Evolutionary conservation across 177 flowering plant genomes (phyloP).

Genomic region (Telopea speciosissima): DNA sequence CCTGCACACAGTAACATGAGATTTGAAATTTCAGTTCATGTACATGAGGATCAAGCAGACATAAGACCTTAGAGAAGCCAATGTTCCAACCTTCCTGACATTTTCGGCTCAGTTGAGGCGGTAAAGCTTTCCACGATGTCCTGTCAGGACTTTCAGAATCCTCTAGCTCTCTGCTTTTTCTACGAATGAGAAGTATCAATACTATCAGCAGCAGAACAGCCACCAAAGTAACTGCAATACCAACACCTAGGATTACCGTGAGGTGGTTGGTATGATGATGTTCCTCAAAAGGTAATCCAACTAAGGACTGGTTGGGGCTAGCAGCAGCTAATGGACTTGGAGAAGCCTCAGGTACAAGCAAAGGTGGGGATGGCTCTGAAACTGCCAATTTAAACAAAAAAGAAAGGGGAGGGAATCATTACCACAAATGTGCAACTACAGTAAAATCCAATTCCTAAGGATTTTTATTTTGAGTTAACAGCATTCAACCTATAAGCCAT

Average conservation of each 20-base stretch:
- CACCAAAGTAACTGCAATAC: conserved; percentile 57
- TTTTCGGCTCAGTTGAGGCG: conserved; percentile 39
- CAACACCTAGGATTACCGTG: conserved; percentile 53
- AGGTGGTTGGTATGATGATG: conserved; percentile 52
- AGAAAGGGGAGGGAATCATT: not conserved
- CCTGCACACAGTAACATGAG: conserved; percentile 38
- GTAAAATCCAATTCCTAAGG: not conserved
- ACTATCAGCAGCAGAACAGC: conserved; percentile 55
- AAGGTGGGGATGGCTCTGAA: conserved; percentile 40
- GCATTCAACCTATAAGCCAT: not conserved
- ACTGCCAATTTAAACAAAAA: conserved; percentile 15
- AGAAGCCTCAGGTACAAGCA: conserved; percentile 33
- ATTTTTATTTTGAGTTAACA: not conserved
- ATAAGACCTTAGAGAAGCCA: not conserved
- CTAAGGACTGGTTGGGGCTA: conserved; percentile 46
- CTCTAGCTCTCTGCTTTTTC: conserved; percentile 62
- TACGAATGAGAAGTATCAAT: conserved; percentile 65
- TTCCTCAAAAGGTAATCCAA: conserved; percentile 22
- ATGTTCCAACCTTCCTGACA: conserved; percentile 63
- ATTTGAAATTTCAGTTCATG: not conserved
- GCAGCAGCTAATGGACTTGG: conserved; percentile 51
- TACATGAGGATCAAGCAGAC: not conserved
- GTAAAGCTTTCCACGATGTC: conserved; percentile 37
- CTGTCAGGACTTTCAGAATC: conserved; percentile 31
- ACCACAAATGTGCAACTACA: not conserved